Conservation (phyloP, 352 stramenopile species). For the Pythium coloratum region DNA sequence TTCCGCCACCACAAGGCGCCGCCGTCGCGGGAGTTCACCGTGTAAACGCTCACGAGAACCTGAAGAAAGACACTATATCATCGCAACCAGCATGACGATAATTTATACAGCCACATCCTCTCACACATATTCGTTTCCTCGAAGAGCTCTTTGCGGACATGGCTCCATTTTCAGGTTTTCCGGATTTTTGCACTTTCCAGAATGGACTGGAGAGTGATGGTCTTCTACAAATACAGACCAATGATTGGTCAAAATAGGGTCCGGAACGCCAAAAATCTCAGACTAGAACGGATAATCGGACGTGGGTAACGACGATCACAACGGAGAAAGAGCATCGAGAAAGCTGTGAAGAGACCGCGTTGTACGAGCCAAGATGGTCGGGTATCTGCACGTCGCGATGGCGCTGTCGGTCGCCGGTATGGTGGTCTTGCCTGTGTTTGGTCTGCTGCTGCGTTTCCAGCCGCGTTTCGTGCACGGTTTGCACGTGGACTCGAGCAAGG, state of each 20-base stretch:
- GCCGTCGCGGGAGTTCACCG: constrained; percentile 1
- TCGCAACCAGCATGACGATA: background rate
- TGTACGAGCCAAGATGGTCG: constrained; percentile 18
- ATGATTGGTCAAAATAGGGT: constrained; percentile 22
- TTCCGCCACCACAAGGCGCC: constrained; percentile 75
- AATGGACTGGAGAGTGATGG: constrained; percentile 19
- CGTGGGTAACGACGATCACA: background rate
- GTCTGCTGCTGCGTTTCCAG: constrained; percentile 55
- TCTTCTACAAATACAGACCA: constrained; percentile 13
- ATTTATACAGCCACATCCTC: constrained; percentile 7
- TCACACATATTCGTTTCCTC: background rate
- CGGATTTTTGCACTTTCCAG: background rate
- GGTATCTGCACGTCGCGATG: constrained; percentile 37
- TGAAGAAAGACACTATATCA: background rate
- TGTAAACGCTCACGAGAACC: background rate
- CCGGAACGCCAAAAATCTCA: constrained; percentile 13
- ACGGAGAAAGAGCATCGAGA: background rate
- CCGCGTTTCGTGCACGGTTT: constrained; percentile 59
- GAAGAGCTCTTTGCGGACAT: background rate
- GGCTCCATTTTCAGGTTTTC: background rate
- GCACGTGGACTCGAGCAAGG: constrained; percentile 35
- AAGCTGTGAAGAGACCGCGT: background rate
- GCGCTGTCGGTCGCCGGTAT: constrained; percentile 51
- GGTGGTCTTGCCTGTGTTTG: constrained; percentile 55
- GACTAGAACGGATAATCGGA: background rate